phyloP scores from a whole-genome alignment of 2,329 filamentous ascomycete species.

The Botrytis aclada region DNA sequence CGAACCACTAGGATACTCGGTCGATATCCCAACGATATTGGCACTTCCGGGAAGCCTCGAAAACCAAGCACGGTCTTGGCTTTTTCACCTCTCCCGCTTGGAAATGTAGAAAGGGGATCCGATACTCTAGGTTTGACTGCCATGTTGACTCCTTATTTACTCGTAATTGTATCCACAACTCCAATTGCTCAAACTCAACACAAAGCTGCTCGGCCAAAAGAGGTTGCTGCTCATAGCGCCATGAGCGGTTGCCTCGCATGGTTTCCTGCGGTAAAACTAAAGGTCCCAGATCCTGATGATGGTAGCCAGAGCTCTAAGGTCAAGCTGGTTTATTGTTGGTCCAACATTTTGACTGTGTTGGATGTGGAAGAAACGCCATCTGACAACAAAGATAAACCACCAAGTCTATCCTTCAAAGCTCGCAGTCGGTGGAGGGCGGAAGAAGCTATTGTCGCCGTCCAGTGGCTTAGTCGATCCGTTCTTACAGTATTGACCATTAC shows the following conservation, averaged over 20 bases:
- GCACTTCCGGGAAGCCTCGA: conserved; percentile 59
- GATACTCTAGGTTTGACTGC: conserved; percentile 89
- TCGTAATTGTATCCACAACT: conserved; percentile 96
- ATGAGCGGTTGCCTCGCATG: conserved; percentile 93
- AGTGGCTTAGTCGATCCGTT: conserved; percentile 94
- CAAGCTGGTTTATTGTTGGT: conserved; percentile 98
- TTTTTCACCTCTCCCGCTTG: conserved; percentile 84
- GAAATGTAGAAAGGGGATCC: conserved; percentile 87
- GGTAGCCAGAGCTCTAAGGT: conserved; percentile 70
- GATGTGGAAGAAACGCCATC: conserved; percentile 74
- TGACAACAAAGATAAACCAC: conserved; percentile 72
- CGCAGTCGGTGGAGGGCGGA: conserved; percentile 90
- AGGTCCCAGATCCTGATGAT: conserved; percentile 64
- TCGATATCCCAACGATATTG: conserved; percentile 73
- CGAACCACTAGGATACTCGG: conserved; percentile 90
- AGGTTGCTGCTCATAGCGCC: conserved; percentile 82
- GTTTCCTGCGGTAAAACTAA: conserved; percentile 95
- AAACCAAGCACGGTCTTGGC: conserved; percentile 95
- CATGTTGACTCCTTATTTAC: conserved; percentile 89
- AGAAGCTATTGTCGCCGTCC: conserved; percentile 91
- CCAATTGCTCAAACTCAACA: conserved; percentile 95
- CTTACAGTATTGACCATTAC: conserved; percentile 90
- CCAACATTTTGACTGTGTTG: conserved; percentile 90
- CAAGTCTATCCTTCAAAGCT: conserved; percentile 74
- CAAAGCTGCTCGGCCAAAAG: conserved; percentile 87